These are phyloP conservation scores for Euptelea pleiosperma DNA, from an alignment of 164 flowering plant species.

Conservation along the genomic window DNA sequence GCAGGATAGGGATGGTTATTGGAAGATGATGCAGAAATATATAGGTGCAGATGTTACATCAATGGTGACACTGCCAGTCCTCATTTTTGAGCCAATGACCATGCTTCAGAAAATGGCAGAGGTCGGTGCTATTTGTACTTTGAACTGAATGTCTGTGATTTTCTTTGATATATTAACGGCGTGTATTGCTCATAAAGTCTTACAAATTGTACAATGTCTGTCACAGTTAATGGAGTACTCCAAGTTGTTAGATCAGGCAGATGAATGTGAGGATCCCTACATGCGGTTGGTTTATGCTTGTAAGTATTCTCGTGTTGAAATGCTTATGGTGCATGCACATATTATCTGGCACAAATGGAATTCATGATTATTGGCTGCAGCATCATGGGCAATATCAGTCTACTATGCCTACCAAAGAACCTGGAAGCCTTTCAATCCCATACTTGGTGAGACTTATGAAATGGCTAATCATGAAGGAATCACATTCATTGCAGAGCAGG, in stretches of 20 bases:
- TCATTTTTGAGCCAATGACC: constrained; percentile 90
- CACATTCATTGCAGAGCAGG: constrained; percentile 80
- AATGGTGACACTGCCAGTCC: constrained; percentile 85
- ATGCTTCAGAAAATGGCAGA: constrained; percentile 91
- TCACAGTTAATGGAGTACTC: constrained; percentile 85
- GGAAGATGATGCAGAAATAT: constrained; percentile 89
- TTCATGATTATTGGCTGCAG: constrained; percentile 34
- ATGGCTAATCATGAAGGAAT: constrained; percentile 69
- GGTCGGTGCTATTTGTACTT: constrained; percentile 36
- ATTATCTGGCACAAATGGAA: not conserved
- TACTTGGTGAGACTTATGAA: constrained; percentile 89
- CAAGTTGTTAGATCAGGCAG: constrained; percentile 75
- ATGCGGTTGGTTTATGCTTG: constrained; percentile 82
- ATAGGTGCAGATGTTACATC: constrained; percentile 86
- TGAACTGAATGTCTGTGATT: not conserved
- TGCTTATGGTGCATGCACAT: not conserved
- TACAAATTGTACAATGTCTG: constrained; percentile 11
- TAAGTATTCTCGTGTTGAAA: constrained; percentile 30
- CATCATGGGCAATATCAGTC: constrained; percentile 81
- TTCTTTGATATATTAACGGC: not conserved
- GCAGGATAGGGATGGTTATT: constrained; percentile 76
- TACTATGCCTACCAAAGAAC: constrained; percentile 75
- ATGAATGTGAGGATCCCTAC: constrained; percentile 87
- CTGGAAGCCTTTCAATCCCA: constrained; percentile 94
- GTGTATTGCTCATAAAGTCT: not conserved